Evolutionary conservation across 805 yeast genomes (phyloP).

Genomic region (Zygoascus biomembranicola): DNA sequence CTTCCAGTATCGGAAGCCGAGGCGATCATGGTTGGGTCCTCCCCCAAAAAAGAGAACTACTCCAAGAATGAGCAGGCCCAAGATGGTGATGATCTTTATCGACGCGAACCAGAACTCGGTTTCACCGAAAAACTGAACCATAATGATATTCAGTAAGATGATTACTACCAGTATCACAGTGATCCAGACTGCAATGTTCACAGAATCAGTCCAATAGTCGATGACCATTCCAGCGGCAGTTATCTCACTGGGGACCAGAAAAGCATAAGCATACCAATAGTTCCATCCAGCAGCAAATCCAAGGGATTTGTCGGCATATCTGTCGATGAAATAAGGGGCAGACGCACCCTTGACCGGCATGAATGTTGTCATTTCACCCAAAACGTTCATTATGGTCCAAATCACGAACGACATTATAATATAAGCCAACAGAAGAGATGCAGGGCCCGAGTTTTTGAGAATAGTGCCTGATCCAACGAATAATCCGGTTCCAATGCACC

Average conservation of each 20-base stretch:
- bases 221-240: slow-evolving; percentile 55
- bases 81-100: slow-evolving; percentile 52
- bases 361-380: slow-evolving; percentile 64
- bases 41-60: slow-evolving; percentile 45
- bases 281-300: slow-evolving; percentile 66
- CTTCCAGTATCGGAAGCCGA: slow-evolving; percentile 49
- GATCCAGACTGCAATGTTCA: slow-evolving; percentile 46
- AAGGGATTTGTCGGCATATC: slow-evolving; percentile 57
- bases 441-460: slow-evolving; percentile 58
- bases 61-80: slow-evolving; percentile 59
- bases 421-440: slow-evolving; percentile 50
- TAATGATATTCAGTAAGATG: slow-evolving; percentile 37
- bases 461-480: slow-evolving; percentile 74
- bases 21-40: slow-evolving; percentile 43
- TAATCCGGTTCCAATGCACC: slow-evolving; percentile 76
- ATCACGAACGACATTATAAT: slow-evolving; percentile 64
- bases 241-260: slow-evolving; percentile 55
- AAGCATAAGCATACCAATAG: slow-evolving; percentile 47
- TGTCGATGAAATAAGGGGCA: slow-evolving; percentile 45
- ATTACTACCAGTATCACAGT: slow-evolving; percentile 42
- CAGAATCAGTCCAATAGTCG: slow-evolving; percentile 42
- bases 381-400: slow-evolving; percentile 56
- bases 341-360: slow-evolving; percentile 61
- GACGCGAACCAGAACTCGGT: slow-evolving; percentile 58
- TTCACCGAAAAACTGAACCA: slow-evolving; percentile 43